Conservation (phyloP, 208 protist species). For the Blechomonas ayalai region DNA sequence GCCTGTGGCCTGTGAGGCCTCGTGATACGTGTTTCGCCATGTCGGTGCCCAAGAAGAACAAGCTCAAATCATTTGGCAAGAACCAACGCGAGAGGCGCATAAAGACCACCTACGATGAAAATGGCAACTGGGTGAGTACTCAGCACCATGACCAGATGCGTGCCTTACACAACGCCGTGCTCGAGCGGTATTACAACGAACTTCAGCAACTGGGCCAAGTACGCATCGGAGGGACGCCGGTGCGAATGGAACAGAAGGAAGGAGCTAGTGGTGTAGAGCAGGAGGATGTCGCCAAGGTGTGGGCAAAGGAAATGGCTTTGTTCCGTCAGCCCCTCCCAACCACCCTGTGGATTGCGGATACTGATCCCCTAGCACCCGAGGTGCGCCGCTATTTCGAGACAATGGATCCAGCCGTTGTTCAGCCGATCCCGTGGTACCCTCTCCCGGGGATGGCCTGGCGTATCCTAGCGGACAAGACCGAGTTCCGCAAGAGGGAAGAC, state of each 20-base stretch:
- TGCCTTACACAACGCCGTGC: constrained; percentile 26
- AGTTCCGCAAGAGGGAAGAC: constrained; percentile 65
- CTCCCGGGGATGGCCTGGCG: constrained; percentile 71
- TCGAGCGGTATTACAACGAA: constrained; percentile 66
- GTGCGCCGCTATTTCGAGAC: constrained; percentile 49
- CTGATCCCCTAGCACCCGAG: constrained; percentile 50
- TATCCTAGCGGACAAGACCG: constrained; percentile 67
- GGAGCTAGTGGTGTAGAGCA: too few species aligned
- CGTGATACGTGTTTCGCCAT: not conserved
- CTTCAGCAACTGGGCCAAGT: constrained; percentile 48
- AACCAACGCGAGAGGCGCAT: constrained; percentile 34
- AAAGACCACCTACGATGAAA: constrained; percentile 46
- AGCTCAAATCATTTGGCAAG: constrained; percentile 66
- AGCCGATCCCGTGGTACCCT: constrained; percentile 84
- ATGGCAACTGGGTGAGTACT: constrained; percentile 55
- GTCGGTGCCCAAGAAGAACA: constrained; percentile 20
- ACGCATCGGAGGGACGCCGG: too few species aligned
- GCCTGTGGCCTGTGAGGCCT: too few species aligned
- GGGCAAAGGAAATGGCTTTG: constrained; percentile 52
- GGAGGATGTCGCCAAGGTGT: constrained; percentile 16
- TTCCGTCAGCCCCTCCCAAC: constrained; percentile 65
- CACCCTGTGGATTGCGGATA: constrained; percentile 85
- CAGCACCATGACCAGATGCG: constrained; percentile 62
- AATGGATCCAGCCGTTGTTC: constrained; percentile 28
- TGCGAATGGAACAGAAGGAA: too few species aligned